A percentile compares a stretch with the other conserved stretches of the same genome.
Evolutionary conservation across 768 basidiomycete species (phyloP).

Genomic region (Xerocomus potaroensis): DNA sequence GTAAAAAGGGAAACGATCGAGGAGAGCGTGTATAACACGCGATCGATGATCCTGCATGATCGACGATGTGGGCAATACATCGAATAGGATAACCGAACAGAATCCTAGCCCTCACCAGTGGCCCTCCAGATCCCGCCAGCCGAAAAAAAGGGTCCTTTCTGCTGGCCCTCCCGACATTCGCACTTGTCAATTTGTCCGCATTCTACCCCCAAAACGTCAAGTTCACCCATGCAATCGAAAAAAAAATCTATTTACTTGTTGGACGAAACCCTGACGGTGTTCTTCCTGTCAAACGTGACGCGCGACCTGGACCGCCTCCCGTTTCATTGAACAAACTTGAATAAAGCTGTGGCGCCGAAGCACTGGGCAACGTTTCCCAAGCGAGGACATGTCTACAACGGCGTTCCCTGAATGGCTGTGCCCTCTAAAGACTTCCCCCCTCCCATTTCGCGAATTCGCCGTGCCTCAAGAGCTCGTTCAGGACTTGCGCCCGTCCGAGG

Average conservation of each 20-base stretch:
- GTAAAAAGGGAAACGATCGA: background rate
- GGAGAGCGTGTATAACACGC: background rate
- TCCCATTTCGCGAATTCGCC: background rate
- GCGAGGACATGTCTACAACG: background rate
- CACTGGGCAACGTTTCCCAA: background rate
- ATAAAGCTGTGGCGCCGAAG: background rate
- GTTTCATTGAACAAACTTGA: too few relatives aligned
- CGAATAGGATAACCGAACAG: background rate
- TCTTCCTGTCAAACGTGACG: too few relatives aligned
- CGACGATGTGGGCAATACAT: background rate
- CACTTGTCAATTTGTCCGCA: too few relatives aligned
- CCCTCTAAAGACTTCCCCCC: background rate
- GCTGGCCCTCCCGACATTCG: too few relatives aligned
- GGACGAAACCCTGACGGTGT: too few relatives aligned
- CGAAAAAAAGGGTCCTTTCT: too few relatives aligned
- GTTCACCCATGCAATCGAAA: too few relatives aligned
- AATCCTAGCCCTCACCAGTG: background rate
- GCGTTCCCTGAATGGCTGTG: background rate
- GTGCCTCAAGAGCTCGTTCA: background rate
- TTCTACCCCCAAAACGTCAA: too few relatives aligned
- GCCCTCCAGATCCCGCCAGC: too few relatives aligned
- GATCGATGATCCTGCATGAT: conserved; percentile 1
- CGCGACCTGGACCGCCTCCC: background rate
- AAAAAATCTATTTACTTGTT: too few relatives aligned
- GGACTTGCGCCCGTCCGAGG: background rate